Percentiles rank a stretch among this genome's conserved stretches.
phyloP scores from a whole-genome alignment of 129 eudicot genomes.

The Kitagawia praeruptora region DNA sequence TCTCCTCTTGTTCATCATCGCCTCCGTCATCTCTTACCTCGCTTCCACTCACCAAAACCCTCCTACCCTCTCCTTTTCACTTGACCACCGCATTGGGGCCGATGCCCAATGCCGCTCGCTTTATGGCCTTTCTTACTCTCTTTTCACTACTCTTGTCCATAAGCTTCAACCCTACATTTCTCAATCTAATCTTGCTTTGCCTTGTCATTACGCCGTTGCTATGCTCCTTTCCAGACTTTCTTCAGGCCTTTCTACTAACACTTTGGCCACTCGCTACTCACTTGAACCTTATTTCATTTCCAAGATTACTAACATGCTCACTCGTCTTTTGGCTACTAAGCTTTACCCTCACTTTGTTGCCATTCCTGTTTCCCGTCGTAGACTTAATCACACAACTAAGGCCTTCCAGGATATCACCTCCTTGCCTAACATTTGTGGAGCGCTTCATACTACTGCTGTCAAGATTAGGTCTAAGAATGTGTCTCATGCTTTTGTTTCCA shows the following conservation, averaged over 20 bases:
- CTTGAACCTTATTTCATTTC: conserved; percentile 80
- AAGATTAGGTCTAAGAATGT: not conserved
- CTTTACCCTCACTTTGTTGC: conserved; percentile 79
- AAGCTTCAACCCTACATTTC: conserved; percentile 80
- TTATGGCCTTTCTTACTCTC: conserved; percentile 83
- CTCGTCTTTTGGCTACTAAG: conserved; percentile 68
- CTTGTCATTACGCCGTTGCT: conserved; percentile 85
- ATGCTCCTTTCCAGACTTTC: conserved; percentile 81
- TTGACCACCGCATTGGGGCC: no score
- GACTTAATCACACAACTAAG: conserved; percentile 45
- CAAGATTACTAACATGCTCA: conserved; percentile 89
- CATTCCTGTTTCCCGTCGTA: conserved; percentile 62
- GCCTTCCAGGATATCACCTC: conserved; percentile 57
- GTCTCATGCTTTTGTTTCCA: not conserved
- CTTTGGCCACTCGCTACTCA: conserved; percentile 58
- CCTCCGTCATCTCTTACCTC: conserved; percentile 74
- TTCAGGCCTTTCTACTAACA: conserved; percentile 49
- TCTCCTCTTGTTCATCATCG: conserved; percentile 76
- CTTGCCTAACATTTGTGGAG: conserved; percentile 75
- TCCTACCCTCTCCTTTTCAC: conserved; percentile 37
- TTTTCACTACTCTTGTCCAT: conserved; percentile 82
- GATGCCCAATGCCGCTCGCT: conserved; percentile 75
- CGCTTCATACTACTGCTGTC: conserved; percentile 57
- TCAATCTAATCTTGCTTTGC: conserved; percentile 68
- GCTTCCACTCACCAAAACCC: conserved; percentile 9